Evolutionary conservation across 75 land plant species (phyloP), one percentile per base, ranked within the genome.

Genomic region (Azolla pinnata): DNA sequence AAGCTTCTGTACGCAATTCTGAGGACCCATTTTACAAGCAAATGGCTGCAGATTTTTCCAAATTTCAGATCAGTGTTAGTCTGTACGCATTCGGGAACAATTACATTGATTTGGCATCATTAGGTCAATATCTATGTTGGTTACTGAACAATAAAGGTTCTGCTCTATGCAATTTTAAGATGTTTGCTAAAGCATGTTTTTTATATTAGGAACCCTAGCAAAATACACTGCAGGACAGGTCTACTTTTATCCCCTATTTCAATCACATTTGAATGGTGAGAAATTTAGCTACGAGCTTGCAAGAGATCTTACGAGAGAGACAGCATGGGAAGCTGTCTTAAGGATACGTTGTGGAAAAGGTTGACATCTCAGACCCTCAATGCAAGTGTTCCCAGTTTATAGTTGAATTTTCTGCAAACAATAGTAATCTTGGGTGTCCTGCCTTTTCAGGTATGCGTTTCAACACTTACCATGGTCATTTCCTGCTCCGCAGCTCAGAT

Each of bases 261-360:
- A 86, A 42, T 71, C 72, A 21, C 23, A 52, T 20, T 29, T 79
- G 55, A 79, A 86, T 42, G 67, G 64, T 56, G 99, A 83, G 47
- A 89, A 83, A 66, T 75, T 89, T 60, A 78, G 60, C 26, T 73
- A 86, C 72, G 99, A 95, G 29, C 76, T 95, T 51, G 54, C 79
- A 17, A 81, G 99, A 61, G 97, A 95, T 60, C 83, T 95, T 16
- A 81, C 87, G 0, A 89, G 99, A 65, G 97, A 95, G 56, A 89
- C 97, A 56, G 99, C 88, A 32, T 95, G 99, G 99, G 99, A 95
- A 72, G 85, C 99, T 70, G 99, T 95, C 1, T 70, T 95, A 78
- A 85, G 99, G 33, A 74, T 95, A 63, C 74, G 99, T 53, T 95
- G 99, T 67, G 97, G 99, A 46, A 95, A 90, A 90, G 96, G 98